Evolutionary conservation across 2,329 filamentous ascomycete species (phyloP).

Genomic region (Arthrobotrys sinensis): DNA sequence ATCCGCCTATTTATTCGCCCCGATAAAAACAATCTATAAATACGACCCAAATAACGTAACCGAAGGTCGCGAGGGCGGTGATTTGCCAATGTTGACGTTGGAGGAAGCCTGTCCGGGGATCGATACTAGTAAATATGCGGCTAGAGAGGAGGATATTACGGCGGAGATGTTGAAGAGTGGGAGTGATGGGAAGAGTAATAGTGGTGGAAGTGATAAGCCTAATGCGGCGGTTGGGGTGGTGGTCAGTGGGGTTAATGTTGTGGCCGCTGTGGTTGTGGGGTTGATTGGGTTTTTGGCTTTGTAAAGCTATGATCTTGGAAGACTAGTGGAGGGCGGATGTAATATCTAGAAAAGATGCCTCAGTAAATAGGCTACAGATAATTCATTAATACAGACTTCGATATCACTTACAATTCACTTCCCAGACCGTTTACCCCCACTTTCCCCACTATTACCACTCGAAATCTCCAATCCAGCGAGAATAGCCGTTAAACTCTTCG

Average conservation of each 20-base stretch:
- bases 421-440: not conserved
- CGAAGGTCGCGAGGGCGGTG: not conserved
- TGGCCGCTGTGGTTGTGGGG: not conserved
- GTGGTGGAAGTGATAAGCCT: constrained; percentile 21
- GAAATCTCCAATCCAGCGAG: not conserved
- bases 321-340: too few relatives aligned
- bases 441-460: too few relatives aligned
- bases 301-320: not conserved
- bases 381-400: too few relatives aligned
- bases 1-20: constrained; percentile 40
- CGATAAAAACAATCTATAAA: constrained; percentile 49
- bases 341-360: too few relatives aligned
- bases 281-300: constrained; percentile 8
- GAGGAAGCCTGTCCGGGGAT: constrained; percentile 43
- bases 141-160: constrained; percentile 26
- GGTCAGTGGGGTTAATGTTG: not conserved
- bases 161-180: constrained; percentile 20
- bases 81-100: constrained; percentile 30
- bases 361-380: too few relatives aligned
- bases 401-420: too few relatives aligned
- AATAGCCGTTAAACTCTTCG: not conserved
- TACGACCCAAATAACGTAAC: constrained; percentile 17
- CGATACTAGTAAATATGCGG: constrained; percentile 41
- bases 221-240: not conserved
- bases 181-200: not conserved